Evolutionary conservation across 441 rosid species (phyloP).

Genomic region (Syzygium syzygioides): DNA sequence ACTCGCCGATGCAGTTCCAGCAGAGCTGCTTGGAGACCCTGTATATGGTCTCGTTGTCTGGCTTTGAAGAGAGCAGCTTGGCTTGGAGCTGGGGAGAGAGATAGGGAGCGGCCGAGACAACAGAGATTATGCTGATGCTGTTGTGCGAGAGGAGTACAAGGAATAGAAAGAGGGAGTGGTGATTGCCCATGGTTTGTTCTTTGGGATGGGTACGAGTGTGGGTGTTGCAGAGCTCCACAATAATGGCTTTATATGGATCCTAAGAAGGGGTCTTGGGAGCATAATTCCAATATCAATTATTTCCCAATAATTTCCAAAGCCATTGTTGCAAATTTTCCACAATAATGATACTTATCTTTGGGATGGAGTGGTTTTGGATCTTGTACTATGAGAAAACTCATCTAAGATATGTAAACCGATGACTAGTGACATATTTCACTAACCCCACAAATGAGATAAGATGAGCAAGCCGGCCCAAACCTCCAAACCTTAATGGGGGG

Average conservation of each 20-base stretch:
- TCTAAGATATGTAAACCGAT: rapidly evolving
- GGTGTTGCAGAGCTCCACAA: neutral
- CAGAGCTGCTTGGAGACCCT: slow-evolving; percentile 52
- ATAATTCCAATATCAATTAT: neutral
- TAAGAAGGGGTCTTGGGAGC: neutral
- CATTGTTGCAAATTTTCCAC: neutral
- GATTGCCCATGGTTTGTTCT: neutral
- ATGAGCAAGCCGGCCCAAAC: neutral
- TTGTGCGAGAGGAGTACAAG: neutral
- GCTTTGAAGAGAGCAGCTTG: neutral
- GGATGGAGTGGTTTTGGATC: neutral
- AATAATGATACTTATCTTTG: neutral
- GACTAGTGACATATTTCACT: neutral
- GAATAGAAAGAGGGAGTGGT: neutral
- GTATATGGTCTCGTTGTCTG: slow-evolving; percentile 39
- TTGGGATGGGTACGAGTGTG: neutral
- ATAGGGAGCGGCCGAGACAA: neutral
- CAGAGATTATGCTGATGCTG: neutral
- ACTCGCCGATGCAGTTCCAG: slow-evolving; percentile 65
- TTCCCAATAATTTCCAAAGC: neutral
- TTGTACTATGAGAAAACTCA: neutral
- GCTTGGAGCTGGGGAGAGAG: neutral
- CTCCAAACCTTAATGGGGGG: neutral
- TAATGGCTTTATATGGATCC: neutral
- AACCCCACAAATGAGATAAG: neutral